These are phyloP conservation scores for Raffaelea albimanens DNA, from an alignment of 2,329 filamentous ascomycete species.

Conservation along the genomic window DNA sequence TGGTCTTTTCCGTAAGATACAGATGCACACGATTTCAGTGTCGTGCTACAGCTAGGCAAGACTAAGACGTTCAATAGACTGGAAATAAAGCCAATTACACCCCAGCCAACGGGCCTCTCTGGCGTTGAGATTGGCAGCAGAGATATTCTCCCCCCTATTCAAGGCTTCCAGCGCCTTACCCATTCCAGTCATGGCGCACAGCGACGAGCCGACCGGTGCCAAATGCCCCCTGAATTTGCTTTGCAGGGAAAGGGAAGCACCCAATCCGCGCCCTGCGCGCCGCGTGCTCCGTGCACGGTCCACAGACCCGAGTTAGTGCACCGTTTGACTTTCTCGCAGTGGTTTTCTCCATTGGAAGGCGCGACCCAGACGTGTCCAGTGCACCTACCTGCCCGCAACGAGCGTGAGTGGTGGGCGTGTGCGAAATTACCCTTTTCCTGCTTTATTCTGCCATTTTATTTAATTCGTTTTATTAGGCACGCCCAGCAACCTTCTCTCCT, in stretches of 20 bases:
- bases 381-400: not conserved
- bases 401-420: not conserved
- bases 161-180: constrained; percentile 8
- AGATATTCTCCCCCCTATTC: constrained; percentile 8
- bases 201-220: constrained; percentile 5
- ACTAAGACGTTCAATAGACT: too few species aligned
- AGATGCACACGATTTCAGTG: too few species aligned
- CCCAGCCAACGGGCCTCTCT: too few species aligned
- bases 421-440: constrained; percentile 7
- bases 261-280: constrained; percentile 1
- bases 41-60: too few species aligned
- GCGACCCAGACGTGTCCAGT: constrained; percentile 1
- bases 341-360: constrained; percentile 6
- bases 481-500: constrained; percentile 3
- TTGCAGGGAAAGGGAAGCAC: not conserved
- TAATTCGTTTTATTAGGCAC: too few species aligned
- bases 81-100: not conserved
- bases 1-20: too few species aligned
- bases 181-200: constrained; percentile 9
- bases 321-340: constrained; percentile 1
- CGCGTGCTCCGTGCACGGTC: constrained; percentile 10
- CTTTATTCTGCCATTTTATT: constrained; percentile 4
- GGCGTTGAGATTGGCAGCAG: too few species aligned
- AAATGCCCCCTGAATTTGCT: constrained; percentile 12
- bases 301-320: constrained; percentile 2